These are phyloP conservation scores for Boletus speciosus DNA, from an alignment of 768 basidiomycete species.

Conservation along the genomic window DNA sequence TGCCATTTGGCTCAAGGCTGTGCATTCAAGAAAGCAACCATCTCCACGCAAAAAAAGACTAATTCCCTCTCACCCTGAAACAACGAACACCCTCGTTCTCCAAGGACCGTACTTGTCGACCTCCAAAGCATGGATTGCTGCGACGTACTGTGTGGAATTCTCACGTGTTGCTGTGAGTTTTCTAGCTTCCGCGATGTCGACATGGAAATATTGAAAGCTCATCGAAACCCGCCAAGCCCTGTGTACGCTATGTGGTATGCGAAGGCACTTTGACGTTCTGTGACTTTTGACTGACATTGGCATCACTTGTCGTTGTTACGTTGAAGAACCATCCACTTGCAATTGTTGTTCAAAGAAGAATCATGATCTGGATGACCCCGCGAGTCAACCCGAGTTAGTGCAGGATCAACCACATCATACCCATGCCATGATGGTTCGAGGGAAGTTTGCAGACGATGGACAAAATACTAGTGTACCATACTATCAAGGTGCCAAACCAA, in stretches of 20 bases:
- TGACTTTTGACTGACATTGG: background rate
- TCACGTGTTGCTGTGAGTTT: constrained; percentile 21
- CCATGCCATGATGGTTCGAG: constrained; percentile 14
- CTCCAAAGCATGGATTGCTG: constrained; percentile 22
- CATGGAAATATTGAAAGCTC: background rate
- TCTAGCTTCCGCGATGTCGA: background rate
- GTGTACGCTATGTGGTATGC: constrained; percentile 17
- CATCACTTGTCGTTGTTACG: background rate
- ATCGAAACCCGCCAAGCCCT: constrained; percentile 1
- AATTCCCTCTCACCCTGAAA: background rate
- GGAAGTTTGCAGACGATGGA: constrained; percentile 10
- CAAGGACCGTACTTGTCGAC: background rate
- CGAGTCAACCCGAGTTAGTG: constrained; percentile 5
- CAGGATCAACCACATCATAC: constrained; percentile 15
- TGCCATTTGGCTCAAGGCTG: background rate
- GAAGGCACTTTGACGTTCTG: background rate
- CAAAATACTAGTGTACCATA: constrained; percentile 2
- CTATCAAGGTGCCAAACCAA: constrained; percentile 19
- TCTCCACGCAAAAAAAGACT: background rate
- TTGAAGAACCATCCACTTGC: constrained; percentile 13
- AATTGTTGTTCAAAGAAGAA: constrained; percentile 15
- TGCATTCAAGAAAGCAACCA: background rate
- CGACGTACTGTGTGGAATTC: constrained; percentile 18
- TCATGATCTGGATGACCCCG: background rate
- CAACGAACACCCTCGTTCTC: background rate